phyloP scores from a whole-genome alignment of 805 yeast species.

The Phaffomyces thermotolerans region DNA sequence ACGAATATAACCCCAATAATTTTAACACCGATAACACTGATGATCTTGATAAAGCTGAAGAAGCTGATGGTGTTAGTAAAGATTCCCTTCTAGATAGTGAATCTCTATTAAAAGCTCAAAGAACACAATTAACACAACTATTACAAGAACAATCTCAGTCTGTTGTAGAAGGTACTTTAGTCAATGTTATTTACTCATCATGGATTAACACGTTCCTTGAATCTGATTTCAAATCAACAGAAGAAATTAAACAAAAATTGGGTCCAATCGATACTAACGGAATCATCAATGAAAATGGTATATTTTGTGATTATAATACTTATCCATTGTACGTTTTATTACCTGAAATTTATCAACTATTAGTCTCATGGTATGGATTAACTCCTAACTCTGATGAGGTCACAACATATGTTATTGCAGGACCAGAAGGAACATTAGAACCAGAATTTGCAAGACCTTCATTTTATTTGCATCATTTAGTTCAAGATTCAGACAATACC shows the following conservation, averaged over 20 bases:
- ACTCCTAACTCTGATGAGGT: constrained; percentile 31
- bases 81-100: not conserved
- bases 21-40: not conserved
- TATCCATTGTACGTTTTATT: constrained; percentile 32
- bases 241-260: constrained; percentile 7
- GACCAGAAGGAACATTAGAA: constrained; percentile 21
- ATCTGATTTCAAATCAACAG: constrained; percentile 5
- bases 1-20: too few species aligned
- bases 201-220: constrained; percentile 14
- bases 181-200: constrained; percentile 10
- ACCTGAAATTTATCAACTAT: constrained; percentile 35
- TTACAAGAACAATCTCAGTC: not conserved
- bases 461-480: constrained; percentile 29
- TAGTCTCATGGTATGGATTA: constrained; percentile 50
- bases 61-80: not conserved
- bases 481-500: constrained; percentile 4
- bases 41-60: not conserved
- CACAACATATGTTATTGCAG: constrained; percentile 28
- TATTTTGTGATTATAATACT: constrained; percentile 29
- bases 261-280: constrained; percentile 37
- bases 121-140: constrained; percentile 8
- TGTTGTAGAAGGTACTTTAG: constrained; percentile 11
- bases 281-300: constrained; percentile 35
- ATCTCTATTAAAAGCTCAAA: constrained; percentile 11
- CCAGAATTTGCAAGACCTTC: constrained; percentile 31